Evolutionary conservation across 768 basidiomycete species (phyloP), one percentile per base, ranked within the genome.

Genomic region (Tricholoma hemisulphureum): DNA sequence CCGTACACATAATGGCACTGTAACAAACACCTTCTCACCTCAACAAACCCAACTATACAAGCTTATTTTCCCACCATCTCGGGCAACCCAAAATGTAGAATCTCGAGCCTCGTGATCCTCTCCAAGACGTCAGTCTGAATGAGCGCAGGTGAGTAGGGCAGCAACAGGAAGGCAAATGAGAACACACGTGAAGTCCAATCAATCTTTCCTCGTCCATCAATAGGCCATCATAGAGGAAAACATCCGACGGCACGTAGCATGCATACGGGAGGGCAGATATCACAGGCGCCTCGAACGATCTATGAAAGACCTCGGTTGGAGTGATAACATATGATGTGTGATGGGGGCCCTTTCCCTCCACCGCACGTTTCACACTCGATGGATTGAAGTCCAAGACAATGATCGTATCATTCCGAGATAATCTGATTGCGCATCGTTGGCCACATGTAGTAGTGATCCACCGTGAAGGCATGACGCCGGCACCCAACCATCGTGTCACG

Each of bases 381-480:
- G 35, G 53, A 35, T 54, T 43, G n/a, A 54, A 54, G 26, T 54
- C 53, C 2, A 54, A 31, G 39, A 41, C 18, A 26, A 54, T 26
- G 28, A 54, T 39, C n/a, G 53, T 8, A 4, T 13, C 46, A 28
- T 2, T 2, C 46, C 26, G 3, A 11, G 39, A 4, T 7, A 54
- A 43, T 18, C 26, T 41, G 37, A 54, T 2, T 8, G 16, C 71
- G 31, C 67, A 72, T 10, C 76, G 61, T 60, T 75, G 71, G 0
- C 73, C 74, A 29, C 66, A 65, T 16, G 70, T 70, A 0, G 74
- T 76, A 20, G 76, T 77, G 23, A 77, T 75, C 78, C 77, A 78
- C 5, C 72, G 63, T 2, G 72, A 76, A 1, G 72, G 64, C 39
- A 67, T 55, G 6, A 53, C 52, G 8, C 71, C 66, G 16, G 68